These are phyloP conservation scores for Phytophthora pluvialis DNA, from an alignment of 352 stramenopile species.

Conservation along the genomic window DNA sequence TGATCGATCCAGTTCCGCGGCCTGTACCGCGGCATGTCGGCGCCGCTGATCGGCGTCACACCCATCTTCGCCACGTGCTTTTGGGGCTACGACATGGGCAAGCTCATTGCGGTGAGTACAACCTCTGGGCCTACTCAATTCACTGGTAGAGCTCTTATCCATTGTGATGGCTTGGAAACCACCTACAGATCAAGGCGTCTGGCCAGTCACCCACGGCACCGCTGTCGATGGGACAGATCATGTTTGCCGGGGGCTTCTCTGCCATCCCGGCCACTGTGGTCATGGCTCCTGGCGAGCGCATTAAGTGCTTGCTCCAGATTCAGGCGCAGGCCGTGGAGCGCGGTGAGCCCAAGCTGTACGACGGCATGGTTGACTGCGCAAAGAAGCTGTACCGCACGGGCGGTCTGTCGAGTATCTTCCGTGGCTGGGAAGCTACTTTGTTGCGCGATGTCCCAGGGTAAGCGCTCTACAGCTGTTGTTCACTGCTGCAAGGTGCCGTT, in stretches of 20 bases:
- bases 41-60: slow-evolving; percentile 93
- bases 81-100: slow-evolving; percentile 98
- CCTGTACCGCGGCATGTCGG: slow-evolving; percentile 96
- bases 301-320: slow-evolving; percentile 97
- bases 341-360: slow-evolving; percentile 89
- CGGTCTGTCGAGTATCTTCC: slow-evolving; percentile 94
- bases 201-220: slow-evolving; percentile 63
- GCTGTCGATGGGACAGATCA: slow-evolving; percentile 85
- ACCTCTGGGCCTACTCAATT: background rate
- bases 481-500: slow-evolving; percentile 27
- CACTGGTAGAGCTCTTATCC: slow-evolving; percentile 11
- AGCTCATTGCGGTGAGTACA: slow-evolving; percentile 85
- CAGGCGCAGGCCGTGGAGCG: slow-evolving; percentile 88
- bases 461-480: slow-evolving; percentile 31
- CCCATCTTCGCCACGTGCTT: slow-evolving; percentile 98
- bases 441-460: slow-evolving; percentile 94
- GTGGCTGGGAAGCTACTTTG: slow-evolving; percentile 94
- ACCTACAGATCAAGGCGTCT: slow-evolving; percentile 60
- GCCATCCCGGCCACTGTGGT: slow-evolving; percentile 89
- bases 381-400: slow-evolving; percentile 93
- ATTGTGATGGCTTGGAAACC: slow-evolving; percentile 12
- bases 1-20: slow-evolving; percentile 55
- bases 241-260: slow-evolving; percentile 92
- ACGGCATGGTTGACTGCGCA: slow-evolving; percentile 95
- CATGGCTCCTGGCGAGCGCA: slow-evolving; percentile 96